Evolutionary conservation across 768 basidiomycete genomes (phyloP), one percentile per base, ranked within the genome.

Genomic region (Lactarius pseudohatsudake): DNA sequence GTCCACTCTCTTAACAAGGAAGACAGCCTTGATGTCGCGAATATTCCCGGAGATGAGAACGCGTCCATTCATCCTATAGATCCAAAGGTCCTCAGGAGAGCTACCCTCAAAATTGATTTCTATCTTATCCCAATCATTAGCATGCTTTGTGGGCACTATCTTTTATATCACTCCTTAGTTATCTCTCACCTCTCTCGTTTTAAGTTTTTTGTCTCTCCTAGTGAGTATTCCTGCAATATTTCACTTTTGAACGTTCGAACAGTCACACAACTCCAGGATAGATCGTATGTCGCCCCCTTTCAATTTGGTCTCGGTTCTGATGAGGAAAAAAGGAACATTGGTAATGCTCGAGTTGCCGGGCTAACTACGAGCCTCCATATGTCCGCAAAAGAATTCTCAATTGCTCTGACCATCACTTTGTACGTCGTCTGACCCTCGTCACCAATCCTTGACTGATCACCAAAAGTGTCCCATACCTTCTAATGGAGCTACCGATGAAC

Each of bases 281-380:
- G 65, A 50, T 30, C 65, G 65, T 66, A 50, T 30, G 65, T 66
- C 6, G 1, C 0, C 5, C 2, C 56, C 40, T 22, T 22, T n/a
- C 32, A 9, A 26, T 22, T 30, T 30, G 20, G 40, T 56, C 22
- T 61, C 20, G 26, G 16, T 20, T 40, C 47, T 57, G 28, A 50
- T 11, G 2, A 28, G 26, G 18, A 32, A 34, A n/a, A 28, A 16
- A 50, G 68, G 22, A 72, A 72, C 30, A 63, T 72, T 20, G 75
- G 75, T 5, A 76, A 76, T 65, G 76, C 75, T 11, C 64, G 70
- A 28, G 66, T 75, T 34, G 76, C 75, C 2, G 76, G 76, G 32
- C 67, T 77, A 18, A 73, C 75, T 57, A 71, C 69, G 22, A 71
- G 73, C 40, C 65, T 77, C 40, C 66, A 72, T 11, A 72, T 79